Evolutionary conservation across 1,284 basidiomycete species (phyloP), one percentile per base, ranked within the genome.

Genomic region (Grifola frondosa): DNA sequence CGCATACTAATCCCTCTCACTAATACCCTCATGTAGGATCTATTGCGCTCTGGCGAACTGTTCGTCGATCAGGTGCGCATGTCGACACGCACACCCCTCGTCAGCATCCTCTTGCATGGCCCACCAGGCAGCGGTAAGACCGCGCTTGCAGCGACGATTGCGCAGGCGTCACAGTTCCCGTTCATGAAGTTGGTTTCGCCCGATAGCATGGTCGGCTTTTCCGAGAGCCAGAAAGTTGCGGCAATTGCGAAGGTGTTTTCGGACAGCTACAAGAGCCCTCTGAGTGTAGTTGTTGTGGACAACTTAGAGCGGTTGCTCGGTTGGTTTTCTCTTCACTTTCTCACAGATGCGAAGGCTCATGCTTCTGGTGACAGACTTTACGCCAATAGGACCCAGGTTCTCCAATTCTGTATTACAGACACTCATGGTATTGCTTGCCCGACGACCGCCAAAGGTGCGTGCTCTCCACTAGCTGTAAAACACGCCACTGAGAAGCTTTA

Each of bases 181-280:
- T 99, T 99, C 74, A 97, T 99, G 76, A 98, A 99, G 69, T 80
- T 99, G 37, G 84, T 99, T 52, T 91, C 94, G 12, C 92, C 97
- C 0, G 97, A 99, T 60, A 88, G 80, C 58, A 98, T 99, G 96
- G 91, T 99, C 44, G 97, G 97, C 7, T 96, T 84, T 68, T 83
- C 83, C 19, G 97, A 99, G 62, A 65, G 76, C 11, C 91, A 94
- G 63, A 99, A 99, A 73, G 88, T 99, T 42, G 76, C 84, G 2
- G 83, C 94, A 7, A 89, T 99, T 58, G 91, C 85, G 67, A 98
- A 97, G 69, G 81, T 95, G 9, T 99, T 99, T 67, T 78, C 80
- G 48, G 97, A 99, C 68, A 93, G 91, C 53, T 97, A 98, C 73
- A 99, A 98, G 78, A 94, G 90, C 73, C 95, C 96, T 4, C 62